Evolutionary conservation across 2,329 filamentous ascomycete species (phyloP).

Genomic region (Tolypocladium pustulatum): DNA sequence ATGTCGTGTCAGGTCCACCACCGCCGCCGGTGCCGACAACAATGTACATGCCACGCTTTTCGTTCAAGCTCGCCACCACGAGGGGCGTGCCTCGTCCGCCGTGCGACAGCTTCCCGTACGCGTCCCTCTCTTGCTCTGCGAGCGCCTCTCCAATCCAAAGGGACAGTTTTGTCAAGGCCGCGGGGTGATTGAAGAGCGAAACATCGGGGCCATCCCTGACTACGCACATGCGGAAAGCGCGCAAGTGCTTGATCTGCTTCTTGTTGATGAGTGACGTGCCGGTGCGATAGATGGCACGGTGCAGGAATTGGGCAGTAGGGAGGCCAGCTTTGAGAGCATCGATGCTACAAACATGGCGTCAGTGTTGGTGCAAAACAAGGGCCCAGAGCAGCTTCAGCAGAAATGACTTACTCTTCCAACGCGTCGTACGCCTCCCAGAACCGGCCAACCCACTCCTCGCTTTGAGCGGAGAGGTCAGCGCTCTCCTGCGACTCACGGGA

Average conservation of each 20-base stretch:
- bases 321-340: slow-evolving; percentile 67
- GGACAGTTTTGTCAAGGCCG: slow-evolving; percentile 84
- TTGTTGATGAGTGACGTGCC: slow-evolving; percentile 88
- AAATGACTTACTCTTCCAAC: slow-evolving; percentile 48
- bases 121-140: slow-evolving; percentile 74
- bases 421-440: slow-evolving; percentile 68
- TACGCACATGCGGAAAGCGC: slow-evolving; percentile 88
- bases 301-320: slow-evolving; percentile 75
- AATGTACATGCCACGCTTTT: slow-evolving; percentile 76
- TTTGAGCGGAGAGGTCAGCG: slow-evolving; percentile 38
- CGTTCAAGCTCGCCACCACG: slow-evolving; percentile 83
- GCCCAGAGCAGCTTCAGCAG: not conserved
- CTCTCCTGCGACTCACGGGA: slow-evolving; percentile 33
- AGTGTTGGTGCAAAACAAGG: not conserved
- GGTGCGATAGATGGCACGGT: slow-evolving; percentile 86
- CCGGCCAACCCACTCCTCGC: slow-evolving; percentile 54
- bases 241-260: slow-evolving; percentile 82
- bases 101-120: slow-evolving; percentile 55
- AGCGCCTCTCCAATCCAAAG: slow-evolving; percentile 92
- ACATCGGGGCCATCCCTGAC: slow-evolving; percentile 93
- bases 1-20: slow-evolving; percentile 60
- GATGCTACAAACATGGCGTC: slow-evolving; percentile 38
- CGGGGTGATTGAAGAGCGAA: slow-evolving; percentile 82
- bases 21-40: slow-evolving; percentile 89
- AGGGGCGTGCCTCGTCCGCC: slow-evolving; percentile 71